Evolutionary conservation across 345 rosid genomes (phyloP), one percentile per base, ranked within the genome.

Genomic region (Punica granatum): DNA sequence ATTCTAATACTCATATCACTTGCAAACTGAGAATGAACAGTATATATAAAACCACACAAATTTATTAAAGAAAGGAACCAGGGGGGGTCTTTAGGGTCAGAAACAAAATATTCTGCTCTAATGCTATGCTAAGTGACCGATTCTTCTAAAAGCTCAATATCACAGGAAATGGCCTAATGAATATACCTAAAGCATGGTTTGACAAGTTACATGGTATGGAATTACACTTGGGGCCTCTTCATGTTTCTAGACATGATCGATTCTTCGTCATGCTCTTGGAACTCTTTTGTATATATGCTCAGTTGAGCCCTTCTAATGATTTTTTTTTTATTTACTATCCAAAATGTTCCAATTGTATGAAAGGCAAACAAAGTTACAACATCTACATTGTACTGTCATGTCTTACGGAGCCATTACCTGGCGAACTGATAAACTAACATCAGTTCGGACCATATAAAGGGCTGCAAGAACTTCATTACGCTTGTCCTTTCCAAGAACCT

Each of bases 401-500:
- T 7, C 31, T 36, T 56, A 39, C 19, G 39, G 46, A 63, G 73
- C 68, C 71, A 73, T 72, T 88, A 93, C 98, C 98, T 93, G 99
- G 53, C 99, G 95, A 41, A 91, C 99, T 70, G 95, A 86, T 75
- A 94, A 8, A 70, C 92, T 94, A 73, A 94, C 90, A 83, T 94
- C 99, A 67, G 95, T 86, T 69, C 99, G 89, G 74, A 91, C 99
- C 99, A 94, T 94, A 69, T 94, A 91, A 58, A 94, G 67, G 23
- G 99, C 99, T 69, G 99, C 97, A 77, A 89, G 97, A 78, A 94
- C 79, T 78, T 94, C 95, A 78, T 94, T 91, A n/a, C 96, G 95
- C 82, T 86, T 91, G 10, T 83, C 95, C 87, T 91, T 91, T 63
- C 96, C 99, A 65, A 94, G 81, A 69, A 94, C 92, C 84, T 91